Evolutionary conservation across 768 basidiomycete genomes (phyloP).

Genomic region (Lactarius psammicola): DNA sequence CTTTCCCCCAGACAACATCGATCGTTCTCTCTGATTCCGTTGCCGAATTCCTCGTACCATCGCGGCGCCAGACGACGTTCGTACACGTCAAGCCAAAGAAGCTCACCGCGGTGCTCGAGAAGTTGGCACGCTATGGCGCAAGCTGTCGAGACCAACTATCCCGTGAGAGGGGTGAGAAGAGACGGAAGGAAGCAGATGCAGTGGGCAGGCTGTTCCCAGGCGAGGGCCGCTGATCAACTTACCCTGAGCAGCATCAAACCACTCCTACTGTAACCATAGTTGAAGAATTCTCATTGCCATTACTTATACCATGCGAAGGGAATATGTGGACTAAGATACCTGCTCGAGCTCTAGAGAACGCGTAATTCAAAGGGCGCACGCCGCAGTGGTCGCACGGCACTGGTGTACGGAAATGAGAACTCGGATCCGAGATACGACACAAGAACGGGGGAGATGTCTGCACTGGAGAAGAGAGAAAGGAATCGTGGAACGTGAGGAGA

Average conservation of each 20-base stretch:
- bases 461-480: conserved; percentile 14
- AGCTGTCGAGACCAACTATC: conserved; percentile 56
- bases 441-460: conserved; percentile 23
- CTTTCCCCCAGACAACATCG: conserved; percentile 53
- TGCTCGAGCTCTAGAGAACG: conserved; percentile 26
- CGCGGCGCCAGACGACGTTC: conserved; percentile 65
- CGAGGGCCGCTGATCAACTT: conserved; percentile 49
- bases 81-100: conserved; percentile 64
- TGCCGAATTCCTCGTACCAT: conserved; percentile 75
- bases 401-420: conserved; percentile 23
- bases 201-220: conserved; percentile 73
- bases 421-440: conserved; percentile 26
- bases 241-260: not conserved
- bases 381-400: conserved; percentile 20
- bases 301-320: conserved; percentile 22
- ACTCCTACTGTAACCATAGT: conserved; percentile 8
- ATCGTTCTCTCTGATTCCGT: conserved; percentile 73
- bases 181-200: conserved; percentile 75
- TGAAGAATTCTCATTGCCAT: conserved; percentile 25
- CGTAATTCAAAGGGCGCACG: conserved; percentile 19
- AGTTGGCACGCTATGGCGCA: conserved; percentile 67
- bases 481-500: conserved; percentile 24
- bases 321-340: conserved; percentile 27
- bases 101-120: conserved; percentile 73
- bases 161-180: conserved; percentile 66